Percentiles rank a stretch among this genome's conserved stretches.
Conservation (phyloP, 1,284 basidiomycete genomes). For the Austroboletus novae-zelandiae region DNA sequence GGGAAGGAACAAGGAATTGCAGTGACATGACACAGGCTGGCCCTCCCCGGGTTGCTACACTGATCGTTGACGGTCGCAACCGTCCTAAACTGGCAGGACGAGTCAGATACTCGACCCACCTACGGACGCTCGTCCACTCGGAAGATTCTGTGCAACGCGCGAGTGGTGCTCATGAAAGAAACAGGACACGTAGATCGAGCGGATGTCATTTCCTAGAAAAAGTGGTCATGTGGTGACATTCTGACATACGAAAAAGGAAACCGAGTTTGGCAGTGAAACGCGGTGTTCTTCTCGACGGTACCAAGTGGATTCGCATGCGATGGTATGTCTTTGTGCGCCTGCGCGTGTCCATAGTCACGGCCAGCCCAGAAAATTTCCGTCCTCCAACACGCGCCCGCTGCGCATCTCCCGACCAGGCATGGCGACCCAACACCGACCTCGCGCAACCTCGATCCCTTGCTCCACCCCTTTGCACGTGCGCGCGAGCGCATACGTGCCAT, state of each 20-base stretch:
- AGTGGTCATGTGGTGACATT: too few relatives aligned
- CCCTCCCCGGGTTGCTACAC: conserved; percentile 19
- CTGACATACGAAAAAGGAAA: too few relatives aligned
- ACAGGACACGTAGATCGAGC: too few relatives aligned
- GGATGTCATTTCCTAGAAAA: too few relatives aligned
- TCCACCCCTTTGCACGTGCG: conserved; percentile 92
- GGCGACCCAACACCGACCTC: conserved; percentile 87
- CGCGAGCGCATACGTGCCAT: conserved; percentile 93
- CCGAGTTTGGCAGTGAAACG: too few relatives aligned
- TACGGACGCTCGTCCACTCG: not conserved
- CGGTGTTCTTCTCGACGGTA: not conserved
- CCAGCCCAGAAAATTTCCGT: conserved; percentile 77
- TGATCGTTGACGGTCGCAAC: conserved; percentile 18
- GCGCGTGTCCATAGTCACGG: conserved; percentile 4
- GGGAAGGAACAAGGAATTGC: conserved; percentile 17
- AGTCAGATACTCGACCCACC: not conserved
- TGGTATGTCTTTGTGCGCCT: conserved; percentile 16
- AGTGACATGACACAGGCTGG: conserved; percentile 1
- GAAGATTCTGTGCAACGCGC: not conserved
- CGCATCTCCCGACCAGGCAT: conserved; percentile 66
- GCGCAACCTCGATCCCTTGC: conserved; percentile 89
- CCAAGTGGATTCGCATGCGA: conserved; percentile 3
- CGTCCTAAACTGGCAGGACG: conserved; percentile 10
- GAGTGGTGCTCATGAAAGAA: not conserved
- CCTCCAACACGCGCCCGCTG: conserved; percentile 78